phyloP scores from a whole-genome alignment of 805 yeast species.

The Suhomyces sp. region DNA sequence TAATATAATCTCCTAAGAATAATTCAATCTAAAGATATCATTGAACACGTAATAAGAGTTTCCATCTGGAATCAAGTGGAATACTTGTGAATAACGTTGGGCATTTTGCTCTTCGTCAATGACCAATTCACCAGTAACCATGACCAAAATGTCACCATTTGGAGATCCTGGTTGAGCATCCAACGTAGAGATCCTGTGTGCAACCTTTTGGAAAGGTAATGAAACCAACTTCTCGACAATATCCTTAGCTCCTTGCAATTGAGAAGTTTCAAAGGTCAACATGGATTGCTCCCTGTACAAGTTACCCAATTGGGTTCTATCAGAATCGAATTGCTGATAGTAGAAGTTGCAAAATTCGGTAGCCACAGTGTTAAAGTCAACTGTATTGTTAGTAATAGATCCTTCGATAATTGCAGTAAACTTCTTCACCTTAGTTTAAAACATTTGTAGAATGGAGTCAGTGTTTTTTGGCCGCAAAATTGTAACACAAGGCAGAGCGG shows the following conservation, averaged over 20 bases:
- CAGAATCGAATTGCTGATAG: slow-evolving; percentile 92
- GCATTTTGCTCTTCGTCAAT: slow-evolving; percentile 94
- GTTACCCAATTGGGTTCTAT: slow-evolving; percentile 88
- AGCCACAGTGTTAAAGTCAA: slow-evolving; percentile 48
- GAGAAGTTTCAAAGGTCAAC: slow-evolving; percentile 95
- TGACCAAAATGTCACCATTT: slow-evolving; percentile 86
- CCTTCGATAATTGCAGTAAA: too few relatives aligned
- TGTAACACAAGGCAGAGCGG: too few relatives aligned
- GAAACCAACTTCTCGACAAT: slow-evolving; percentile 90
- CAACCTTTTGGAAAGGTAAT: slow-evolving; percentile 89
- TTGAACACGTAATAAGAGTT: slow-evolving; percentile 91
- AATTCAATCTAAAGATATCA: slow-evolving; percentile 95
- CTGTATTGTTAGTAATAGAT: slow-evolving; percentile 19
- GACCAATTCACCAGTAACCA: slow-evolving; percentile 95
- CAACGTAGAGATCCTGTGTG: slow-evolving; percentile 88
- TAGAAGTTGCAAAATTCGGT: slow-evolving; percentile 90
- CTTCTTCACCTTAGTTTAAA: too few relatives aligned
- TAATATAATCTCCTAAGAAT: too few relatives aligned
- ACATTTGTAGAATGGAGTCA: too few relatives aligned
- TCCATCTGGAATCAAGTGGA: slow-evolving; percentile 93
- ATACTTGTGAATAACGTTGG: slow-evolving; percentile 95
- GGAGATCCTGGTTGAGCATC: slow-evolving; percentile 98
- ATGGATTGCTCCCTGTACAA: slow-evolving; percentile 95
- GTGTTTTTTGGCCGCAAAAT: too few relatives aligned
- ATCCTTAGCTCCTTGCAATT: slow-evolving; percentile 89